phyloP scores from a whole-genome alignment of 148 eudicot genomes.

The Arbutus unedo region DNA sequence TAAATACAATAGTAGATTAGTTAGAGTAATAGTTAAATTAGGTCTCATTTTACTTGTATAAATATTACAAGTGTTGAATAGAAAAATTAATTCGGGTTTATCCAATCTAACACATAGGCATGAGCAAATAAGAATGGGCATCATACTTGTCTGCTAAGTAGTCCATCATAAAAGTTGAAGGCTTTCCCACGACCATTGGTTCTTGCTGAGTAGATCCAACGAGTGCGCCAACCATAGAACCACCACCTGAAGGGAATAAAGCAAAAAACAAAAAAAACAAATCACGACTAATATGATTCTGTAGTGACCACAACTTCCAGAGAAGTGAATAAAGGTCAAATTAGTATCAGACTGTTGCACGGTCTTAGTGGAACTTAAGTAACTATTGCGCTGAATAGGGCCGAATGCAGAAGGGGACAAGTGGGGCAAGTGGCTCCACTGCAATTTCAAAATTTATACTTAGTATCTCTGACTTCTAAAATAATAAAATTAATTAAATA shows the following conservation, averaged over 20 bases:
- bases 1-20: too few relatives aligned
- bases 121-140: neutral
- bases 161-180: slow-evolving; percentile 99
- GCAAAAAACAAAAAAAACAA: neutral
- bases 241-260: slow-evolving; percentile 62
- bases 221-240: slow-evolving; percentile 96
- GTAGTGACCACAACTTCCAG: neutral
- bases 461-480: too few relatives aligned
- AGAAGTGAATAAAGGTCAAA: neutral
- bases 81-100: too few relatives aligned
- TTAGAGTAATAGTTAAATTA: too few relatives aligned
- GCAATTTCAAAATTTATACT: neutral
- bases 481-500: too few relatives aligned
- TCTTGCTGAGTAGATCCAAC: slow-evolving; percentile 80
- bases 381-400: neutral
- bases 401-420: neutral
- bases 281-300: too few relatives aligned
- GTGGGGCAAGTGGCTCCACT: neutral
- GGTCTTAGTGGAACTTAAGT: neutral
- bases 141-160: slow-evolving; percentile 73
- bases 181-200: slow-evolving; percentile 94
- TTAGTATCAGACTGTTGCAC: neutral
- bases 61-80: too few relatives aligned
- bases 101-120: neutral
- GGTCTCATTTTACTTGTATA: too few relatives aligned